Conservation (phyloP, 352 stramenopile species). For the Pseudoperonospora humuli region DNA sequence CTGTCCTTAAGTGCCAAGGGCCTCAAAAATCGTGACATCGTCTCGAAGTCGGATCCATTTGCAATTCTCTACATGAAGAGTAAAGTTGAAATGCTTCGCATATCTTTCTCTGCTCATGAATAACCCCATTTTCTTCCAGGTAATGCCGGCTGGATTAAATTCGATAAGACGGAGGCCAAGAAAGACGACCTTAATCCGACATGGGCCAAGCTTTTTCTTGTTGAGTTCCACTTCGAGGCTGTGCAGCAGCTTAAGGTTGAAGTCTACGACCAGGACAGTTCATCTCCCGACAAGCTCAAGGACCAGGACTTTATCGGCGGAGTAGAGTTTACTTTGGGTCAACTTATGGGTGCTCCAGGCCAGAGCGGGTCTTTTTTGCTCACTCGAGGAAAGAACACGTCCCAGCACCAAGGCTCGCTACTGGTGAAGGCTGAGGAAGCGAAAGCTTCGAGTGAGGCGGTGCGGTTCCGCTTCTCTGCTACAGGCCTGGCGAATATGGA, state of each 20-base stretch:
- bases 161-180: slow-evolving; percentile 74
- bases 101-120: not conserved
- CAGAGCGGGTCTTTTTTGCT: slow-evolving; percentile 55
- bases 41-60: slow-evolving; percentile 87
- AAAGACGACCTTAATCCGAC: slow-evolving; percentile 67
- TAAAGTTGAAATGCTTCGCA: slow-evolving; percentile 10
- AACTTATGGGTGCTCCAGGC: slow-evolving; percentile 68
- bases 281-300: slow-evolving; percentile 40
- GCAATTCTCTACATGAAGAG: slow-evolving; percentile 45
- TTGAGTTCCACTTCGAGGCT: slow-evolving; percentile 83
- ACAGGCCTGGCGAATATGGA: slow-evolving; percentile 53
- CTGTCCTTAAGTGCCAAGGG: slow-evolving; percentile 73
- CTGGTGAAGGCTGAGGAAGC: slow-evolving; percentile 53
- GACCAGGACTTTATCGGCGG: slow-evolving; percentile 73
- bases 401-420: slow-evolving; percentile 41
- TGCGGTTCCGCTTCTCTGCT: slow-evolving; percentile 39
- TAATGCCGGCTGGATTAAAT: slow-evolving; percentile 47
- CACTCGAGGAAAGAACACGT: slow-evolving; percentile 31
- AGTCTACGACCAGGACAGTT: slow-evolving; percentile 82
- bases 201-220: slow-evolving; percentile 72
- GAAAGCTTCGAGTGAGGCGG: slow-evolving; percentile 41
- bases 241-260: slow-evolving; percentile 80
- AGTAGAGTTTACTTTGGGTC: slow-evolving; percentile 64
- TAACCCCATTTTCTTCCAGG: slow-evolving; percentile 18
- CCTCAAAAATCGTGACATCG: slow-evolving; percentile 79